Base-by-base conservation (phyloP, 2,329 filamentous ascomycete species). In the Sporothrix dimorphospora region DNA sequence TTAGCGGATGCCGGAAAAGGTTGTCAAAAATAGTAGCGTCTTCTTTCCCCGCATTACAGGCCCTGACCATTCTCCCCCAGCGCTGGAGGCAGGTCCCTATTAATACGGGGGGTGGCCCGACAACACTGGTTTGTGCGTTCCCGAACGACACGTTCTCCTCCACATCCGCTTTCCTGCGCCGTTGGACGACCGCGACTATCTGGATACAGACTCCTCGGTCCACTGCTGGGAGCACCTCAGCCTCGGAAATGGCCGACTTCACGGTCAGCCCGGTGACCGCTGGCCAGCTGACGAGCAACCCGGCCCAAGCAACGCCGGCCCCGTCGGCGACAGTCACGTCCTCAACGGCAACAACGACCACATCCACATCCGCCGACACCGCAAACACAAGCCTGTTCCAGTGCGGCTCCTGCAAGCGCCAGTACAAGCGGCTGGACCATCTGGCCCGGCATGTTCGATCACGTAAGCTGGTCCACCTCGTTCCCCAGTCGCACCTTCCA, bases 371-470 rank as follows among this genome's bases (percentile, higher is more conserved):
- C 42, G 6, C 19, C 27, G 30, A 38, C 16, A 14, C 55, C 27
- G 49, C 24, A 9, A 59, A n/a, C 55, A n/a, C 27, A 14, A 59
- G 55, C 55, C 55, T 59, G 5, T 59, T 59, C 27, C 55, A 59
- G 14, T 59, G 55, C 27, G 55, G 55, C 55, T 59, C 55, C 27
- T 59, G 55, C 55, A 59, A 59, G 8, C 55, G 55, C 27, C 55
- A 59, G 55, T 59, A 59, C 27, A 59, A 59, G 27, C 55, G 55
- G 27, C 55, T 59, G 16, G 55, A 59, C 55, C 55, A 59, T 30
- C 19, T 59, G 30, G 55, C 55, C 7, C 55, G 55, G 2, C 55
- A 59, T 59, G 55, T 59, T 19, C 27, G 55, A 59, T 59, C 55
- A 59, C 55, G 55, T 59, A 38, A 59, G 55, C 27, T 1, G 42